Percentiles rank a stretch among this genome's conserved stretches.
Conservation (phyloP, 139 green algal species). For the Chlamydomonas sphaeroides region DNA sequence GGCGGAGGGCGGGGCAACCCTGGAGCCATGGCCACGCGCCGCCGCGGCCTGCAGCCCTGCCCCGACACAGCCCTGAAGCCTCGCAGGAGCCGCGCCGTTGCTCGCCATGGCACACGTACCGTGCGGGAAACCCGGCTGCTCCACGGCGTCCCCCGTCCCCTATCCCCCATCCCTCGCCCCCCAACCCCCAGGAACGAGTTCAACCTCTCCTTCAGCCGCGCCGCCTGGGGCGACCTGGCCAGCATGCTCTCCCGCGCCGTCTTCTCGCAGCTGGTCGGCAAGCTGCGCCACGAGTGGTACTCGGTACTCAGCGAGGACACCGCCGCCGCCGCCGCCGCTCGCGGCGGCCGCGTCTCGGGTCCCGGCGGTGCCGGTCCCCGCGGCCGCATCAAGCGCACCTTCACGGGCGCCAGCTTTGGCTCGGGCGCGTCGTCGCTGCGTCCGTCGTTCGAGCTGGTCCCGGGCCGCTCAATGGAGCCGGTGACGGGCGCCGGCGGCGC, state of each 20-base stretch:
- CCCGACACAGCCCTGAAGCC: too few relatives aligned
- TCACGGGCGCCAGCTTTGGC: background rate
- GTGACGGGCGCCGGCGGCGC: background rate
- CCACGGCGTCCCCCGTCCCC: too few relatives aligned
- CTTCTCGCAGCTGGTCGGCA: constrained; percentile 37
- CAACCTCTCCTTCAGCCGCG: constrained; percentile 37
- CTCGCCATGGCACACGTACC: too few relatives aligned
- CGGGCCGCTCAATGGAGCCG: background rate
- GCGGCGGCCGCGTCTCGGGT: background rate
- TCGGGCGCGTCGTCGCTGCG: constrained; percentile 19
- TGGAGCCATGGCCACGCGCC: too few relatives aligned
- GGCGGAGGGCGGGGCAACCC: too few relatives aligned
- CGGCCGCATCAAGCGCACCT: constrained; percentile 1
- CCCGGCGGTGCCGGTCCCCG: background rate
- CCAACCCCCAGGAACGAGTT: constrained; percentile 50
- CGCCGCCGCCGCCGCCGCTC: background rate
- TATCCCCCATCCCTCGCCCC: too few relatives aligned
- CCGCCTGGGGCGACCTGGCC: constrained; percentile 43
- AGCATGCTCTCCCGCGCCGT: constrained; percentile 39
- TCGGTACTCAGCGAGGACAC: constrained; percentile 20
- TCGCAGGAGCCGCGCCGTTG: too few relatives aligned
- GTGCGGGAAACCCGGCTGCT: too few relatives aligned
- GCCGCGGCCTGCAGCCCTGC: too few relatives aligned
- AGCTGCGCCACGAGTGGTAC: constrained; percentile 43
- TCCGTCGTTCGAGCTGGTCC: constrained; percentile 21